These are phyloP conservation scores for Pezicula neosporulosa DNA, from an alignment of 2,329 filamentous ascomycete genomes.

Conservation along the genomic window DNA sequence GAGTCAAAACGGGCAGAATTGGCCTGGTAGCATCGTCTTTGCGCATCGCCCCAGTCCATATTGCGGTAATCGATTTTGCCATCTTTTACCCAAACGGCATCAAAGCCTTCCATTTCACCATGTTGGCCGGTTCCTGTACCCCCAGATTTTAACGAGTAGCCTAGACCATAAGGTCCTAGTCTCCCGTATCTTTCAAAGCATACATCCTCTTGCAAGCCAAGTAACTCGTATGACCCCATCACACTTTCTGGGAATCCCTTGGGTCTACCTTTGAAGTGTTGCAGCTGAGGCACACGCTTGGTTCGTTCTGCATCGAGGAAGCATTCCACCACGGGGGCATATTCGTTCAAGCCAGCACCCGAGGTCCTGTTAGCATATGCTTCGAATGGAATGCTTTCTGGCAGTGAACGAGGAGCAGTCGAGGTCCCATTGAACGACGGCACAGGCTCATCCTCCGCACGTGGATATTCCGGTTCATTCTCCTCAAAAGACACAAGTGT, in stretches of 20 bases:
- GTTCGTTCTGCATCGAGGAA: slow-evolving; percentile 69
- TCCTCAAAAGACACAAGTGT: slow-evolving; percentile 62
- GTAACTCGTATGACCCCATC: slow-evolving; percentile 80
- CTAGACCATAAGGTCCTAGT: slow-evolving; percentile 84
- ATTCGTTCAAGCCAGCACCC: slow-evolving; percentile 45
- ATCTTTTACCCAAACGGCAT: slow-evolving; percentile 68
- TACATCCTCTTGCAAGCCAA: slow-evolving; percentile 77
- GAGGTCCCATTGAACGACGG: slow-evolving; percentile 32
- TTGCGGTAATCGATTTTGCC: slow-evolving; percentile 69
- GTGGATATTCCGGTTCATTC: slow-evolving; percentile 80
- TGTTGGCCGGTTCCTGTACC: slow-evolving; percentile 83
- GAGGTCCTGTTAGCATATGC: slow-evolving; percentile 55
- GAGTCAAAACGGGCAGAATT: slow-evolving; percentile 65
- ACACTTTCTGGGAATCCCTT: slow-evolving; percentile 80
- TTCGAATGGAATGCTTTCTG: slow-evolving; percentile 53
- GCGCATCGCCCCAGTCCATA: slow-evolving; percentile 76
- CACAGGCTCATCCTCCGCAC: slow-evolving; percentile 54
- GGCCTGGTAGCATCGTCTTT: slow-evolving; percentile 67
- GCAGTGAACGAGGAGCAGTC: slow-evolving; percentile 32
- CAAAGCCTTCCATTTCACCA: slow-evolving; percentile 77
- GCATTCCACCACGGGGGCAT: slow-evolving; percentile 61
- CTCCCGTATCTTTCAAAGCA: slow-evolving; percentile 93
- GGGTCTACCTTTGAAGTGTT: slow-evolving; percentile 74
- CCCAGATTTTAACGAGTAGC: slow-evolving; percentile 75
- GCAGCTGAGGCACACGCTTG: slow-evolving; percentile 64